Evolutionary conservation across 352 stramenopile species (phyloP).

Genomic region (Pythium sp.): DNA sequence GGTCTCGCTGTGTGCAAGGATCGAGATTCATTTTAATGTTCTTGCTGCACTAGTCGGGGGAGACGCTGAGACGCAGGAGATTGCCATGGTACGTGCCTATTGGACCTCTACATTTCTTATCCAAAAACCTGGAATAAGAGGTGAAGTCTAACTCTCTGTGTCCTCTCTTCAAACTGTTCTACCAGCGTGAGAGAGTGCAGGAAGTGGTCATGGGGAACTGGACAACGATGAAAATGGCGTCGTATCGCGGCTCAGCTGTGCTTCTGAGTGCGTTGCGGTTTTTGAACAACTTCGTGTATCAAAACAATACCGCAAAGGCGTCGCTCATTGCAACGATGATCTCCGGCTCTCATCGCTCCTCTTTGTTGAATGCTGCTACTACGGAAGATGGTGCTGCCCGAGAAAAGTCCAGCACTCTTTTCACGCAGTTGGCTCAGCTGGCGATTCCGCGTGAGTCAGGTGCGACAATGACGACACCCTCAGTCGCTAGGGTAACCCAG

Average conservation of each 20-base stretch:
- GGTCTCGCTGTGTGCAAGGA: slow-evolving; percentile 35
- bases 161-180: neutral
- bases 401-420: slow-evolving; percentile 8
- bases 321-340: slow-evolving; percentile 26
- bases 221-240: slow-evolving; percentile 48
- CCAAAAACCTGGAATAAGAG: neutral
- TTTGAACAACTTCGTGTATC: slow-evolving; percentile 44
- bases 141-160: slow-evolving; percentile 1
- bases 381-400: neutral
- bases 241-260: slow-evolving; percentile 35
- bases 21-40: slow-evolving; percentile 48
- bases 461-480: neutral
- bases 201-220: slow-evolving; percentile 48
- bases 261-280: slow-evolving; percentile 44
- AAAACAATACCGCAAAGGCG: slow-evolving; percentile 38
- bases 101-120: slow-evolving; percentile 1
- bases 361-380: neutral
- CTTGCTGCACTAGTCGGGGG: slow-evolving; percentile 43
- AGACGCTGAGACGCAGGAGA: slow-evolving; percentile 29
- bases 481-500: neutral
- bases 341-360: neutral
- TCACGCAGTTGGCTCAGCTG: slow-evolving; percentile 20
- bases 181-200: slow-evolving; percentile 36
- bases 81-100: slow-evolving; percentile 31
- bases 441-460: neutral